These are phyloP conservation scores for Rosa chinensis DNA, from an alignment of 306 rosid species.

Conservation along the genomic window DNA sequence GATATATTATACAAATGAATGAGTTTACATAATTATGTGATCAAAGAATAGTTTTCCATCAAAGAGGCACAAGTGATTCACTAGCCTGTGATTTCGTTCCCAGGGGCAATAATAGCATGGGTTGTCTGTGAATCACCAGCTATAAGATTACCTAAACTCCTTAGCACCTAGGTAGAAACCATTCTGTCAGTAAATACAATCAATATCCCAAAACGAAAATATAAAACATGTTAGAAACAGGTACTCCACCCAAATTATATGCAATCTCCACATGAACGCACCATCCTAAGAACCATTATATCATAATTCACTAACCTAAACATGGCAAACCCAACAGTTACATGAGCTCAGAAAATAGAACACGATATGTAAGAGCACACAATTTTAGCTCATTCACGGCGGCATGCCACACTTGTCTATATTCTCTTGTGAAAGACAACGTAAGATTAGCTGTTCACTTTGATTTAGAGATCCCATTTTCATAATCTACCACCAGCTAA, in stretches of 20 bases:
- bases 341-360: neutral
- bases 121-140: conserved; percentile 77
- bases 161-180: conserved; percentile 60
- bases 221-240: conserved; percentile 8
- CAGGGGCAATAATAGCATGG: conserved; percentile 59
- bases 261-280: conserved; percentile 1
- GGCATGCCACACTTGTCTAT: neutral
- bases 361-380: neutral
- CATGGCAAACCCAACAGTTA: neutral
- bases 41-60: conserved; percentile 16
- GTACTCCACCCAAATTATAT: conserved; percentile 1
- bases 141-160: conserved; percentile 89
- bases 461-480: neutral
- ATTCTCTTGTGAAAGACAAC: neutral
- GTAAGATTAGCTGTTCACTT: neutral
- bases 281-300: neutral
- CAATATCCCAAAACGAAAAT: conserved; percentile 15
- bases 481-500: neutral
- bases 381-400: neutral
- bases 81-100: conserved; percentile 78
- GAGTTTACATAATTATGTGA: neutral
- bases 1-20: conserved; percentile 12
- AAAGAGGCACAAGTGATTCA: conserved; percentile 24
- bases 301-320: neutral
- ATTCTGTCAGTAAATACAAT: conserved; percentile 29